Percentiles rank a stretch among this genome's conserved stretches.
Conservation (phyloP, 345 rosid species). For the Moricandia moricandioides region DNA sequence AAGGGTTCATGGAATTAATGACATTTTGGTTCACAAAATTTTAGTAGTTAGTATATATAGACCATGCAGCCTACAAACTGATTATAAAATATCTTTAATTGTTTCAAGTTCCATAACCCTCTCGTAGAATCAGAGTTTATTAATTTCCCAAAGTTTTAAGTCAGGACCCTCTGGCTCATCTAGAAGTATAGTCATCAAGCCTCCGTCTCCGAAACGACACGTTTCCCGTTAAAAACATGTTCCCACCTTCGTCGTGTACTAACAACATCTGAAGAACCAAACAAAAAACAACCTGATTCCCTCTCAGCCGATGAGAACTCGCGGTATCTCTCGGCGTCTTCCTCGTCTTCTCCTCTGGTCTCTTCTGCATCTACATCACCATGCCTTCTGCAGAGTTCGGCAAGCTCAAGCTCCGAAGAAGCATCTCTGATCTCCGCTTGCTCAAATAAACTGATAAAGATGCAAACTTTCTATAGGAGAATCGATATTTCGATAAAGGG, state of each 20-base stretch:
- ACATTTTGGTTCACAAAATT: not conserved
- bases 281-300: not conserved
- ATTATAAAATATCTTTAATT: no score
- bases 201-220: not conserved
- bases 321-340: constrained; percentile 66
- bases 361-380: constrained; percentile 69
- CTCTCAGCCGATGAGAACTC: no score
- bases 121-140: not conserved
- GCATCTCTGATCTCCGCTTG: constrained; percentile 78
- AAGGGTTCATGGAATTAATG: not conserved
- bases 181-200: not conserved
- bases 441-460: constrained; percentile 54
- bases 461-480: not conserved
- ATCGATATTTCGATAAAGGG: no score
- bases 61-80: no score
- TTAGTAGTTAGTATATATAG: no score
- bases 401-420: constrained; percentile 82
- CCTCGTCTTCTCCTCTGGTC: constrained; percentile 60
- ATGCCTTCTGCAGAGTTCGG: constrained; percentile 88
- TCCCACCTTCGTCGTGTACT: not conserved
- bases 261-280: not conserved
- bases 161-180: not conserved
- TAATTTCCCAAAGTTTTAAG: not conserved
- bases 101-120: no score
- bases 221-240: no score